Evolutionary conservation across 306 rosid genomes (phyloP).

Genomic region (Dalbergia cultrata): DNA sequence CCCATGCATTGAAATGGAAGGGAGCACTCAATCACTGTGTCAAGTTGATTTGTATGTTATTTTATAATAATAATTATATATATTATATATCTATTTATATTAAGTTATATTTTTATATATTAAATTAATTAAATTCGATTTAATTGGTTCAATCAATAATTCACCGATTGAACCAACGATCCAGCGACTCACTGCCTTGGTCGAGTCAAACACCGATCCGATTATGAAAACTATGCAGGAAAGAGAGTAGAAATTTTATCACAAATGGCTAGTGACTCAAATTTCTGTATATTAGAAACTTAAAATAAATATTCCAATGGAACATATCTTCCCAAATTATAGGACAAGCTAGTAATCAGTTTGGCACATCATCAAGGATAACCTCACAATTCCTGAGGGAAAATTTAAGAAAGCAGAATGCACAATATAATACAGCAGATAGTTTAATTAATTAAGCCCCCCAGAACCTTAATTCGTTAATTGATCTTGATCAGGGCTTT

Average conservation of each 20-base stretch:
- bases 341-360: conserved; percentile 6
- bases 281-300: neutral
- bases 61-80: no score
- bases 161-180: no score
- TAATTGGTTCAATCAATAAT: no score
- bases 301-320: conserved; percentile 8
- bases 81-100: no score
- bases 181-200: no score
- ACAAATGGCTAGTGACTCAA: neutral
- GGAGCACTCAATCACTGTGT: no score
- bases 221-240: no score
- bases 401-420: conserved; percentile 5
- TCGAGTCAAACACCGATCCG: no score
- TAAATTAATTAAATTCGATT: no score
- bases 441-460: neutral
- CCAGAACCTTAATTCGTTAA: neutral
- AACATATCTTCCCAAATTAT: conserved; percentile 22
- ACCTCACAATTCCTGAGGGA: conserved; percentile 28
- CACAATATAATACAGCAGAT: neutral
- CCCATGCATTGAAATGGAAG: no score
- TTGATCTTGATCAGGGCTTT: conserved; percentile 27
- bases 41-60: no score
- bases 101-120: no score
- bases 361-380: conserved; percentile 7
- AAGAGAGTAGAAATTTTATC: neutral